Base-by-base conservation (phyloP, 352 stramenopile genomes). In the Phytophthora podocarpi region DNA sequence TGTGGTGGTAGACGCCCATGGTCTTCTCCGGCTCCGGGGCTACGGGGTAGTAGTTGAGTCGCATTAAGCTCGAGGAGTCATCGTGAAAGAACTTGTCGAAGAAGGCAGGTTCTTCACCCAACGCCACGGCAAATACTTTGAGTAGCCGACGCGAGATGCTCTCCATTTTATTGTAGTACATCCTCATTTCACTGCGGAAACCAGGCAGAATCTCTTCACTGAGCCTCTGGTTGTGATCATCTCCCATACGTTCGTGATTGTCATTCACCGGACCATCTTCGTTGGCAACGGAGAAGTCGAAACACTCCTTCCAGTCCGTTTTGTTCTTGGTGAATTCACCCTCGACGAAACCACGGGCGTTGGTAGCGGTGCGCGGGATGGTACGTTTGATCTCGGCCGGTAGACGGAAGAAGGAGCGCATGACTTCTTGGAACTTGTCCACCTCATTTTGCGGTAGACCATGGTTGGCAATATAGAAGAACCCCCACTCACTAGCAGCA, bases 391-490 rank as follows among this genome's bases (percentile, higher is more conserved):
- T 50, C 1, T 80, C 59, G 42, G 78, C 76, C 0, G 86, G 82
- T 11, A 97, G n/a, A n/a, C n/a, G n/a, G n/a, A n/a, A n/a, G n/a
- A n/a, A n/a, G n/a, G n/a, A n/a, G n/a, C n/a, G n/a, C 67, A 89
- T 96, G 27, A 74, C 62, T 16, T 56, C 32, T 24, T 85, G 68
- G 53, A 97, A 94, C 5, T 41, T 34, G 3, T 81, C 56, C 20
- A 98, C 64, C 8, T 95, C 65, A 13, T 82, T 34, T 0, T 42
- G 7, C 1, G 78, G 61, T 9, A 97, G 68, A 0, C 78, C 79
- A 57, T 97, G 87, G 73, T 93, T 89, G 0, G 76, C 50, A 40
- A 98, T 85, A 72, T 98, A 94, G 72, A 98, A 98, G 72, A 98
- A 98, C 9, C 94, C 91, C 80, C 82, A 97, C 43, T 90, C 78